Evolutionary conservation across 257 asterid species (phyloP), one percentile per base, ranked within the genome.

Genomic region (Echium plantagineum): DNA sequence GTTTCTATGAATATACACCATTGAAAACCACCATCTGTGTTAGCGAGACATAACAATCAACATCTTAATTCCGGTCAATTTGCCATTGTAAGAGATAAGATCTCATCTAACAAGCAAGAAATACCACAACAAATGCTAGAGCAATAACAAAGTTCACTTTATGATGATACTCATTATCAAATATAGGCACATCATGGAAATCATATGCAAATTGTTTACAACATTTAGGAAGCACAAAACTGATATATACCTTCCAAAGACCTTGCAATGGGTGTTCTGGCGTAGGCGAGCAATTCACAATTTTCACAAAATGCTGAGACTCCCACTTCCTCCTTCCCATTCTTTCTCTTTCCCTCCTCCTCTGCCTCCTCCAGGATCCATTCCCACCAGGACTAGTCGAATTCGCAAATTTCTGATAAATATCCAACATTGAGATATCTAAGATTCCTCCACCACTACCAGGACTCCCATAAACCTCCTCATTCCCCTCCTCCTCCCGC

Each of bases 341-440:
- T 68, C 71, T 86, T 80, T 80, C 87, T 81, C 72, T 90, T 79
- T 80, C 96, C 71, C 80, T 81, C 80, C 81, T 84, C 66, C 94
- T 80, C 83, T 84, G 97, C 74, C 97, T 84, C 74, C 97, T 84
- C 2, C 83, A 79, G 0, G 72, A 71, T 18, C 96, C 96, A 72
- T 82, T 79, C 9, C 95, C 96, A 54, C 85, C 72, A 0, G 93
- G 93, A 66, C 88, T 86, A 28, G 87, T 86, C 75, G 74, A 59
- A 72, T 90, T 90, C 0, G 98, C 98, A 28, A 87, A 78, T 63
- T 78, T 73, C 79, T 87, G 98, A 77, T 87, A 90, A 65, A 90
- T 85, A 74, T 90, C 96, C 3, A 80, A 57, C 87, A 83, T 78
- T 53, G 80, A 42, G 22, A 66, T 62, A 42, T 87, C 98, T 7